phyloP scores from a whole-genome alignment of 106 monocot species.

The Vanilla planifolia region DNA sequence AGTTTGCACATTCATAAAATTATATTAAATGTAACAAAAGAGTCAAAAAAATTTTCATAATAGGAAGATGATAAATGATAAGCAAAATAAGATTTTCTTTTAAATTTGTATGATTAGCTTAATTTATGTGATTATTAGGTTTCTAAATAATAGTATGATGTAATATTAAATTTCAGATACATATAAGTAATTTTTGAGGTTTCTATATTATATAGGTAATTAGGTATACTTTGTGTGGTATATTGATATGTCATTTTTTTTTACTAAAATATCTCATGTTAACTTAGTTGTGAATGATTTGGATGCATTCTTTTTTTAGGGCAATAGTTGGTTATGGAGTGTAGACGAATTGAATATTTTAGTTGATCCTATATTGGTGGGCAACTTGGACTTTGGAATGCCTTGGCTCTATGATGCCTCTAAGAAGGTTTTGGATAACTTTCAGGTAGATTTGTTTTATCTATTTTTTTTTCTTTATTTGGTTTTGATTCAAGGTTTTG shows the following conservation, averaged over 20 bases:
- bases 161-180: too few relatives aligned
- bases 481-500: background rate
- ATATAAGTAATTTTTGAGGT: too few relatives aligned
- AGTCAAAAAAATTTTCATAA: too few relatives aligned
- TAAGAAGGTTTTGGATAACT: slow-evolving; percentile 61
- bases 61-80: too few relatives aligned
- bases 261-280: background rate
- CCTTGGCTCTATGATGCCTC: slow-evolving; percentile 84
- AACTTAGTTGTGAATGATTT: background rate
- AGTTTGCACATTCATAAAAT: too few relatives aligned
- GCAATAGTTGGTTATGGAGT: slow-evolving; percentile 92
- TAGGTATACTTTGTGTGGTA: too few relatives aligned
- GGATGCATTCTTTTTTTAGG: slow-evolving; percentile 23
- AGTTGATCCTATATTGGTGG: slow-evolving; percentile 88
- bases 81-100: too few relatives aligned
- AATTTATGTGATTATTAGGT: too few relatives aligned
- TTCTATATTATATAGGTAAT: too few relatives aligned
- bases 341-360: slow-evolving; percentile 51
- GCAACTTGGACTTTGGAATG: slow-evolving; percentile 84
- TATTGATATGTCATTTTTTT: background rate
- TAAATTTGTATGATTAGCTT: too few relatives aligned
- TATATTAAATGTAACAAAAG: too few relatives aligned
- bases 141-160: too few relatives aligned
- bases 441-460: slow-evolving; percentile 26
- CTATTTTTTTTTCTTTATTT: background rate